Base-by-base conservation (phyloP, 78 protist species). In the Acrasis kona region DNA sequence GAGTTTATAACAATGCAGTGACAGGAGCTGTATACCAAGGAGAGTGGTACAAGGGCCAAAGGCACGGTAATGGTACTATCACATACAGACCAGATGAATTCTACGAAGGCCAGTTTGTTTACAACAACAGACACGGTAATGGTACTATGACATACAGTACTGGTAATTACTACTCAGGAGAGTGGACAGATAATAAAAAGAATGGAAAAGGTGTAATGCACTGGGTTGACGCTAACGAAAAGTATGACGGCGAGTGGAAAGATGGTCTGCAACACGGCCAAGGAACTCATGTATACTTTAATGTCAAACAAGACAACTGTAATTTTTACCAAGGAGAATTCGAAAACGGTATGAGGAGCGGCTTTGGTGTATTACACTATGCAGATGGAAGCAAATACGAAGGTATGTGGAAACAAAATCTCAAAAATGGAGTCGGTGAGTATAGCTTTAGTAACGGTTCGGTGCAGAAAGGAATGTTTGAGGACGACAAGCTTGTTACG, bases 391-490 rank as follows among this genome's bases (percentile, higher is more conserved):
- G 35, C 31, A 29, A 72, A 28, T 82, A 70, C 57, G 86, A 82
- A 39, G 86, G 86, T 2, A 37, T 10, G 2, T 82, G 73, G 78
- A 41, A 27, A 3, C 39, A 76, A 10, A 32, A 32, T 1, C 39
- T 72, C 67, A 69, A 70, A 76, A 39, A 68, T 10, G 89, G 89
- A 10, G 5, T 30, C 31, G 89, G 89, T n/a, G n/a, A n/a, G n/a
- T n/a, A n/a, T n/a, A n/a, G n/a, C n/a, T n/a, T n/a, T n/a, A n/a
- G n/a, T n/a, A n/a, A n/a, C n/a, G n/a, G n/a, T n/a, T n/a, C n/a
- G n/a, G n/a, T n/a, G n/a, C n/a, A n/a, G n/a, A n/a, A n/a, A n/a
- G n/a, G n/a, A n/a, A n/a, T n/a, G n/a, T n/a, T n/a, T n/a, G n/a
- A n/a, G n/a, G n/a, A n/a, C n/a, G n/a, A n/a, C n/a, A n/a, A n/a